These are phyloP conservation scores for Exidia glandulosa DNA, from an alignment of 768 basidiomycete genomes.

Conservation along the genomic window DNA sequence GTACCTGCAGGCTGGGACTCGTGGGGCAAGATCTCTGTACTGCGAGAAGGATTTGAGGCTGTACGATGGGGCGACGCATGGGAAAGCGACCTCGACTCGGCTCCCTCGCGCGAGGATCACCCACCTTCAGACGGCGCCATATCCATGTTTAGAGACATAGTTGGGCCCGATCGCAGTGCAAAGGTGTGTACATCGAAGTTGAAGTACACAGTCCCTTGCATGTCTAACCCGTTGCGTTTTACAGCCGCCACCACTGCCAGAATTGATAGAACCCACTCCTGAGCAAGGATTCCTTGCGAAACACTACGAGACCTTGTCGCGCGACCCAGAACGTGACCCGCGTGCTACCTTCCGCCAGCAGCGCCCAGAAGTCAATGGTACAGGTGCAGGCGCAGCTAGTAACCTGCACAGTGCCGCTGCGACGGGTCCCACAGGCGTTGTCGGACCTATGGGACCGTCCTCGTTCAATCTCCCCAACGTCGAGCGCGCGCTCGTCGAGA, in stretches of 20 bases:
- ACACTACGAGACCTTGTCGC: constrained; percentile 85
- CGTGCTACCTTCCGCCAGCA: constrained; percentile 61
- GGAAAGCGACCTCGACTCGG: constrained; percentile 50
- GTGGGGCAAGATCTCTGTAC: constrained; percentile 88
- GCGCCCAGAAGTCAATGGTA: constrained; percentile 44
- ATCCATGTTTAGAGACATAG: constrained; percentile 53
- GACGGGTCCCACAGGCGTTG: constrained; percentile 43
- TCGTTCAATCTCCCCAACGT: constrained; percentile 81
- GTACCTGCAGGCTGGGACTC: constrained; percentile 97
- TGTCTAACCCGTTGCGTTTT: not conserved
- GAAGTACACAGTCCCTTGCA: not conserved
- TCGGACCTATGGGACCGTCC: constrained; percentile 85
- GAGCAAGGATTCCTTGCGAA: constrained; percentile 87
- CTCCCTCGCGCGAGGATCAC: too few species aligned
- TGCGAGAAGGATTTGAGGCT: constrained; percentile 87
- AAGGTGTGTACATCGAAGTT: constrained; percentile 40
- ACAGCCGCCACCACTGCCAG: constrained; percentile 56
- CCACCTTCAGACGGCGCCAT: constrained; percentile 29
- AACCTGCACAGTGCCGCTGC: constrained; percentile 28
- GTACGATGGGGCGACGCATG: constrained; percentile 69
- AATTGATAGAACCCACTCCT: constrained; percentile 69
- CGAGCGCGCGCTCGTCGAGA: constrained; percentile 76
- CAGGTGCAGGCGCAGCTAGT: constrained; percentile 32
- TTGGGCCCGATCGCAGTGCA: constrained; percentile 55
- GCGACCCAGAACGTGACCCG: constrained; percentile 84